phyloP scores from a whole-genome alignment of 345 rosid species.

The Erysimum cheiranthoides region DNA sequence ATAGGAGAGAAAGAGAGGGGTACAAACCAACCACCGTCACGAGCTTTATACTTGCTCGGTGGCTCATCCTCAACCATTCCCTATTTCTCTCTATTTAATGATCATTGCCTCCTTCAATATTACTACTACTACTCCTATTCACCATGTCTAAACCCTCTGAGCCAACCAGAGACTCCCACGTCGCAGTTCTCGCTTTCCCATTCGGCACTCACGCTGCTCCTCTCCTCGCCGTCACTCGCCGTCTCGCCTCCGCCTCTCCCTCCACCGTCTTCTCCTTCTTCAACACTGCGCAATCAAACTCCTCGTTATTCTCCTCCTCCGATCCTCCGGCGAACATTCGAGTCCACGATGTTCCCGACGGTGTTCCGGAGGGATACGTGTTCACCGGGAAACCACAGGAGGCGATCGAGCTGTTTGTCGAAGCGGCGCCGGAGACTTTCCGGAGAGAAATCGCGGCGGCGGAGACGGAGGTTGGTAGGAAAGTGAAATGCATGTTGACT shows the following conservation, averaged over 20 bases:
- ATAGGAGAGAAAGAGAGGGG: too few species aligned
- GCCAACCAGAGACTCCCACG: conserved; percentile 42
- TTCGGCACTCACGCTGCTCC: conserved; percentile 62
- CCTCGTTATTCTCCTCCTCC: conserved; percentile 33
- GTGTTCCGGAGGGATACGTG: conserved; percentile 39
- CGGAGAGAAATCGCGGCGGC: conserved; percentile 45
- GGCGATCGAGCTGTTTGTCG: conserved; percentile 54
- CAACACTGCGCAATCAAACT: conserved; percentile 52
- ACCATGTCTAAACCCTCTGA: conserved; percentile 8
- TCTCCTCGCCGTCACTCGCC: conserved; percentile 51
- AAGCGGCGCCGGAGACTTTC: conserved; percentile 47
- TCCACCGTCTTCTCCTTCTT: conserved; percentile 59
- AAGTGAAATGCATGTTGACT: conserved; percentile 54
- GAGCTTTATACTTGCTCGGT: neutral
- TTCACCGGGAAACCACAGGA: conserved; percentile 49
- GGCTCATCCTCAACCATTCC: neutral
- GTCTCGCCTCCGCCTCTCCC: conserved; percentile 55
- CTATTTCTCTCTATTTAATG: neutral
- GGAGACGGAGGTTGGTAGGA: conserved; percentile 47
- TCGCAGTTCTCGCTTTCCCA: conserved; percentile 67
- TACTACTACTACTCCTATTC: neutral
- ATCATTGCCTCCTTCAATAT: neutral
- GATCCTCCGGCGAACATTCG: conserved; percentile 49
- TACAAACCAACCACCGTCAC: neutral
- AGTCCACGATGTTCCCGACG: conserved; percentile 48